Conservation (phyloP, 495 filamentous ascomycete species). For the Podospora pseudopauciseta region DNA sequence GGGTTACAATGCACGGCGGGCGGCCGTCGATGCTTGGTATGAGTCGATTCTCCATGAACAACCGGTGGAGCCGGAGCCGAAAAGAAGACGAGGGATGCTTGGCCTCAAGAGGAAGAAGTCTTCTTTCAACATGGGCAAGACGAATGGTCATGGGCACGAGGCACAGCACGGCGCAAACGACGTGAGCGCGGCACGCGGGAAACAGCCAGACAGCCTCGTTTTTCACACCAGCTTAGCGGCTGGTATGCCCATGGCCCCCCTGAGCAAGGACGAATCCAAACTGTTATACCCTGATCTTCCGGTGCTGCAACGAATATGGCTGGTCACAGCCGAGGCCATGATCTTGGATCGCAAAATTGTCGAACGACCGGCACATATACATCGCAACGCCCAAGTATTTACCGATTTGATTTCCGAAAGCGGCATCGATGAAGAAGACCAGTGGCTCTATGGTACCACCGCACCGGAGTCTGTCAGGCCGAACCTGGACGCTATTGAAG, state of each 20-base stretch:
- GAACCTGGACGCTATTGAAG: constrained; percentile 46
- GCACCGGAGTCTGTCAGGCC: constrained; percentile 44
- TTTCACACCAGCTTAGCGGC: constrained; percentile 51
- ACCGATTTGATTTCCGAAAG: constrained; percentile 53
- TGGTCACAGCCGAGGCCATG: constrained; percentile 50
- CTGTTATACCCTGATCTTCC: constrained; percentile 48
- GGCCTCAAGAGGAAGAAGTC: constrained; percentile 51
- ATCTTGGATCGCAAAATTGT: constrained; percentile 54
- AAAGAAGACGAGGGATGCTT: constrained; percentile 46
- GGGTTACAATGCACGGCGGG: constrained; percentile 52
- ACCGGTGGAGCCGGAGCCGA: constrained; percentile 38
- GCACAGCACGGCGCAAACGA: constrained; percentile 5
- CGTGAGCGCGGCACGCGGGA: constrained; percentile 6
- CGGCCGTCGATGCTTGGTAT: constrained; percentile 53
- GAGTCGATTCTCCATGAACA: constrained; percentile 40
- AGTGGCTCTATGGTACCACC: constrained; percentile 49
- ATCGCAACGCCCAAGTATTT: constrained; percentile 50
- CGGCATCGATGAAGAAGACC: constrained; percentile 47
- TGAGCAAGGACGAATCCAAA: constrained; percentile 45
- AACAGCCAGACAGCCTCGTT: constrained; percentile 37
- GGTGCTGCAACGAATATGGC: constrained; percentile 49
- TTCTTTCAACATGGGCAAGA: constrained; percentile 28
- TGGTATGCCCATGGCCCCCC: constrained; percentile 52
- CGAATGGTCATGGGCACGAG: constrained; percentile 1
- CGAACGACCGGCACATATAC: constrained; percentile 48